Evolutionary conservation across 306 rosid genomes (phyloP), one percentile per base, ranked within the genome.

Genomic region (Sophora flavescens): DNA sequence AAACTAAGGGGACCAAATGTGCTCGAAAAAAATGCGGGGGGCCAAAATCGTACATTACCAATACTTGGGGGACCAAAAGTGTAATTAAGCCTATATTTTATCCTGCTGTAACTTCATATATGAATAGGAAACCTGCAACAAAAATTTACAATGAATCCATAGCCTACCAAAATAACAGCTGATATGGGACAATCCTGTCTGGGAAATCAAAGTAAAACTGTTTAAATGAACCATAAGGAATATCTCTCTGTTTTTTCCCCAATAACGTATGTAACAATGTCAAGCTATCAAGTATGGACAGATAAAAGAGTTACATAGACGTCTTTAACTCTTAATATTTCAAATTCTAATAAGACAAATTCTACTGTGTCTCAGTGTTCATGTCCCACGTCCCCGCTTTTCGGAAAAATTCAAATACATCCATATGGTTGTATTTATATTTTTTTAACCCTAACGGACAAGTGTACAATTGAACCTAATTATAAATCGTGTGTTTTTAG

Each of bases 191-290:
- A 17, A 17, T 3, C 13, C 30, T 18, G 26, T 8, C 41, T 41
- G 58, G 58, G 68, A 72, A 41, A 72, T 58, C 57, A 14, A 57
- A 56, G 54, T 13, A 22, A 39, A 4, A 13, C 36, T 8, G 35
- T 54, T 53, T 6, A 15, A 69, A 33, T 33, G 36, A 70, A 38
- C 44, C 16, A n/a, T 2, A 5, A 32, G 11, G 75, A 50, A 50
- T 5, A 2, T 36, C 41, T 36, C 3, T 22, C 0, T 22, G 22
- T 2, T 36, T 36, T 36, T 36, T 6, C 6, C 41, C 41, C 41
- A 4, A 4, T 36, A 36, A 4, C 4, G 4, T 36, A 4, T 36
- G 33, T 57, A 22, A 22, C n/a, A 3, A 57, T 57, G 62, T 3
- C 63, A 32, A 6, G 42, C 10, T 26, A 58, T 28, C 3, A 11